These are phyloP conservation scores for Microsporum audouinii DNA, from an alignment of 2,329 filamentous ascomycete genomes.

Conservation along the genomic window DNA sequence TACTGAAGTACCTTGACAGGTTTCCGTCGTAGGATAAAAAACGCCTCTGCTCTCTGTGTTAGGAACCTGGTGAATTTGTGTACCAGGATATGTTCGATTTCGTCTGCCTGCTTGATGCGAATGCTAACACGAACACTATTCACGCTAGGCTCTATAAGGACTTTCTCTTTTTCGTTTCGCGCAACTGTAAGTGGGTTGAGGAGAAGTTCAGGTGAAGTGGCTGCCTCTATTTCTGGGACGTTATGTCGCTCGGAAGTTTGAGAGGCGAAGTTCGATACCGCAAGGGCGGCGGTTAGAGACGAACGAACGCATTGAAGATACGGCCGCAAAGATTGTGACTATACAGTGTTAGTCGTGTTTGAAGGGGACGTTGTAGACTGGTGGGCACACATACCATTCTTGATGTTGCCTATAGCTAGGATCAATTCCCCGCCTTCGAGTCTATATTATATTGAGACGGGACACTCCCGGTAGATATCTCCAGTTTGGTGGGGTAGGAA, in stretches of 20 bases:
- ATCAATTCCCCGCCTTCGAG: background rate
- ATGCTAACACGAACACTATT: slow-evolving; percentile 97
- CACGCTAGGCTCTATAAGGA: slow-evolving; percentile 90
- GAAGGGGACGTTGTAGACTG: background rate
- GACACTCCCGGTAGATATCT: background rate
- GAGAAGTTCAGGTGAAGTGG: slow-evolving; percentile 83
- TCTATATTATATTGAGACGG: background rate
- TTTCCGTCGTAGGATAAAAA: slow-evolving; percentile 92
- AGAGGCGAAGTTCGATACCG: slow-evolving; percentile 92
- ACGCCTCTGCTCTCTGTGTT: slow-evolving; percentile 89
- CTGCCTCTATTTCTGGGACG: slow-evolving; percentile 92
- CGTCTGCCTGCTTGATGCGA: slow-evolving; percentile 98
- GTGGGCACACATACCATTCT: background rate
- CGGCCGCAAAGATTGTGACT: slow-evolving; percentile 93
- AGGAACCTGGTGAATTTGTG: slow-evolving; percentile 98
- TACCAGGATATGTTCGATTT: slow-evolving; percentile 95
- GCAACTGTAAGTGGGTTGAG: slow-evolving; percentile 83
- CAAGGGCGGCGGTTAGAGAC: slow-evolving; percentile 85
- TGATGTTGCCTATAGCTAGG: background rate
- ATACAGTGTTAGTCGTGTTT: slow-evolving; percentile 11
- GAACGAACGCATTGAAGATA: slow-evolving; percentile 94
- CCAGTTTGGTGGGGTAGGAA: background rate
- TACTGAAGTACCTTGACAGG: slow-evolving; percentile 61
- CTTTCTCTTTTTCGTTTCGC: slow-evolving; percentile 92
- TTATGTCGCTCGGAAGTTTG: slow-evolving; percentile 96